A percentile compares a stretch with the other conserved stretches of the same genome.
Conservation (phyloP, 306 rosid species). For the Carpinus viminea region DNA sequence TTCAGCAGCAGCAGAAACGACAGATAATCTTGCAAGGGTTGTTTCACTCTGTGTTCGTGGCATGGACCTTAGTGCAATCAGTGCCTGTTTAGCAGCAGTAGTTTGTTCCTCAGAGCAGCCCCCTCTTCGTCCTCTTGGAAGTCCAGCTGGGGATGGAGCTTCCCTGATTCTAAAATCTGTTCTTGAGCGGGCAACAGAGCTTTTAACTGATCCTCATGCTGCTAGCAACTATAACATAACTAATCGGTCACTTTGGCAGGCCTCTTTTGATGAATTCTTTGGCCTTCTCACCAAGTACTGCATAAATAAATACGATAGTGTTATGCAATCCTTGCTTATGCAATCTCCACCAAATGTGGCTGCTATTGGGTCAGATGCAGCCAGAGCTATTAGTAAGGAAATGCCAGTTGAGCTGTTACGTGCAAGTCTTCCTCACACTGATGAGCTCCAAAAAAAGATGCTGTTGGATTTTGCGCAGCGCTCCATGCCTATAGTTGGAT, state of each 20-base stretch:
- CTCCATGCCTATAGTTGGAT: conserved; percentile 68
- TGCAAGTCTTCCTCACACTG: conserved; percentile 93
- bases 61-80: conserved; percentile 92
- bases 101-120: conserved; percentile 89
- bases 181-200: conserved; percentile 92
- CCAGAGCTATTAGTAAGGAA: conserved; percentile 73
- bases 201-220: conserved; percentile 76
- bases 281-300: conserved; percentile 79
- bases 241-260: conserved; percentile 90
- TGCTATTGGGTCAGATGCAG: conserved; percentile 58
- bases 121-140: conserved; percentile 92
- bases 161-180: conserved; percentile 75
- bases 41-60: conserved; percentile 59
- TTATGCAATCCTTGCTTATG: conserved; percentile 60
- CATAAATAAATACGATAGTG: conserved; percentile 69
- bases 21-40: conserved; percentile 63
- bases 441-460: conserved; percentile 68
- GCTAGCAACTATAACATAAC: conserved; percentile 65
- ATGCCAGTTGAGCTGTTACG: conserved; percentile 97
- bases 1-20: conserved; percentile 61
- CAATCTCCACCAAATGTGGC: conserved; percentile 59
- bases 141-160: conserved; percentile 89
- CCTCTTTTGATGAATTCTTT: conserved; percentile 84
- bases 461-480: conserved; percentile 84
- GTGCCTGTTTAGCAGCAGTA: conserved; percentile 94